Evolutionary conservation across 2,329 filamentous ascomycete species (phyloP).

Genomic region (Trichophyton schoenleinii): DNA sequence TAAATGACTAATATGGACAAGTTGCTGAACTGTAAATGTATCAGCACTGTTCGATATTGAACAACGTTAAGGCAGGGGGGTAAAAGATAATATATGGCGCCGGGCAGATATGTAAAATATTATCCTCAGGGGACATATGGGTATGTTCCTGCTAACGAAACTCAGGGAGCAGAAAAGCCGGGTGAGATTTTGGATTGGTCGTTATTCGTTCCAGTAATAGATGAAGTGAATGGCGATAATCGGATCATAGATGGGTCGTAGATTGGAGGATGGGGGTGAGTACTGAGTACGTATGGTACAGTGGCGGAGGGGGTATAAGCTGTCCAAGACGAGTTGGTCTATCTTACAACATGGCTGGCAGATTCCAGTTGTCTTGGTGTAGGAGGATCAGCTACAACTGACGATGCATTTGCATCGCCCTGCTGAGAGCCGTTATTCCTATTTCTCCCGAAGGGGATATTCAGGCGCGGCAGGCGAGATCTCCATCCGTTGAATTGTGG

Average conservation of each 20-base stretch:
- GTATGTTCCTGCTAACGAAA: not conserved
- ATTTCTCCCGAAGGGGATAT: not conserved
- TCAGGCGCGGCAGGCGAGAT: not conserved
- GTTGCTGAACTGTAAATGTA: not conserved
- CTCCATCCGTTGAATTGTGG: not conserved
- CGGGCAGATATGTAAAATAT: not conserved
- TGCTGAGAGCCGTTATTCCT: not conserved
- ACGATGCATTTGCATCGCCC: not conserved
- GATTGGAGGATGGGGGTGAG: not conserved
- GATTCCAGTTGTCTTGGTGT: not conserved
- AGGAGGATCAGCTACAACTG: not conserved
- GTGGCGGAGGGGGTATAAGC: not conserved
- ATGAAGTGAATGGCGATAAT: not conserved
- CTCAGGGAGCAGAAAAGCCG: not conserved
- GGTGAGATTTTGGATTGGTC: not conserved
- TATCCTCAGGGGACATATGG: not conserved
- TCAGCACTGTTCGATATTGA: not conserved
- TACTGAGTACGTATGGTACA: not conserved
- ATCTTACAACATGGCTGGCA: not conserved
- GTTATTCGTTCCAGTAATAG: not conserved
- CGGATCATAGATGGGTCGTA: not conserved
- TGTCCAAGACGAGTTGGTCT: not conserved
- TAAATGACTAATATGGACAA: not conserved
- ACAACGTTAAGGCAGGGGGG: not conserved
- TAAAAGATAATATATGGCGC: not conserved